phyloP scores from a whole-genome alignment of 805 yeast genomes.

The Saturnispora dispora region DNA sequence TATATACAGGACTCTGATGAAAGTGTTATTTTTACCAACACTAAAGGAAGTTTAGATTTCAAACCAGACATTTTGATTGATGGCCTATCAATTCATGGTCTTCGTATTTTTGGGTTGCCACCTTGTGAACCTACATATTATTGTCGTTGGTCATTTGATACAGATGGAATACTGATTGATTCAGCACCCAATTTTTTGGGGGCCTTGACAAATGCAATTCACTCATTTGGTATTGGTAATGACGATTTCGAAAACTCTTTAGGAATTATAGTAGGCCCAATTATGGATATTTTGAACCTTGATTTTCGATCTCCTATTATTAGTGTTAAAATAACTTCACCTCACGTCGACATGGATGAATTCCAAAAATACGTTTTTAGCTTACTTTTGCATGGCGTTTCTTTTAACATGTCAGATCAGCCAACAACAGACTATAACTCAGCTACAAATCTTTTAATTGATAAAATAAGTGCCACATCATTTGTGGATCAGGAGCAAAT shows the following conservation, averaged over 20 bases:
- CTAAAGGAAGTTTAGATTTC: constrained; percentile 13
- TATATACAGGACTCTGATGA: constrained; percentile 20
- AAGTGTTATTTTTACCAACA: constrained; percentile 21
- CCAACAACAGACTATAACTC: constrained; percentile 58
- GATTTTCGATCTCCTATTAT: constrained; percentile 46
- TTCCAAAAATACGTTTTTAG: constrained; percentile 13
- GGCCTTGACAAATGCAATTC: constrained; percentile 33
- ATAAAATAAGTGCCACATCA: constrained; percentile 31
- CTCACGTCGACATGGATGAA: constrained; percentile 16
- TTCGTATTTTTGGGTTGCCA: constrained; percentile 87
- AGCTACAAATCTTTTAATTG: constrained; percentile 41
- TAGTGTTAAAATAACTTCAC: constrained; percentile 31
- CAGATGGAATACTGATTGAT: constrained; percentile 49
- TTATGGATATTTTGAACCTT: constrained; percentile 64
- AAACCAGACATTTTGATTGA: constrained; percentile 45
- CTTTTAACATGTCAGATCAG: constrained; percentile 48
- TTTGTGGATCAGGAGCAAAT: constrained; percentile 15
- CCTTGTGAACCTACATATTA: constrained; percentile 82
- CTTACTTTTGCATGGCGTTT: constrained; percentile 26
- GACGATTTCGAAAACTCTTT: constrained; percentile 71
- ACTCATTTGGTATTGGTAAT: constrained; percentile 53
- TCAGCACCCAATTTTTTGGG: constrained; percentile 39
- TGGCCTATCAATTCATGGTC: constrained; percentile 66
- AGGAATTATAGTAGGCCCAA: constrained; percentile 41
- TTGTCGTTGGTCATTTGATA: constrained; percentile 81